Base-by-base conservation (phyloP, 108 stramenopile genomes). In the Epipyxis sp. region DNA sequence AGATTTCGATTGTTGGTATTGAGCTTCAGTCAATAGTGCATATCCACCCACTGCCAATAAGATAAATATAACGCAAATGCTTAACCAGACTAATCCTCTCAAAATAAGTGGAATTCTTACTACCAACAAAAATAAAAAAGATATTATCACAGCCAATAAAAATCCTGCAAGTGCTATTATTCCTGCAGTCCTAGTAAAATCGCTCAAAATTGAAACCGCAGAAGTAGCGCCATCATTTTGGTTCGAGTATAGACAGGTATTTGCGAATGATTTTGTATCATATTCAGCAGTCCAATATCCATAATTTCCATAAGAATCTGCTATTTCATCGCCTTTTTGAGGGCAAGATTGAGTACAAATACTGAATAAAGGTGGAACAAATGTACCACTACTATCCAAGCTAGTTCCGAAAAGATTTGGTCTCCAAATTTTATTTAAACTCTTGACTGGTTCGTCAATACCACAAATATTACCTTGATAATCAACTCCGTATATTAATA, bases 401-500 rank as follows among this genome's bases (percentile, higher is more conserved):
- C 20, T 50, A 20, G 6, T 50, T 50, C 46, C 46, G 20, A 13
- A 50, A 6, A 50, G 46, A 50, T 50, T 50, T 50, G 46, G 46
- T 6, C 6, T 13, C 6, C 6, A 6, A 50, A 6, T 6, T 20
- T 50, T 50, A 50, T 6, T 6, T 13, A 50, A 20, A 50, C 20
- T 57, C 62, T 86, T 62, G 25, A 86, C 83, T 1, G 20, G 59
- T 1, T 67, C n/a, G 43, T 83, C 81, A 13, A 86, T 71, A 57
- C 87, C 87, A 40, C 87, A 87, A 42, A 87, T 78, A 1, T 77
- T 32, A 0, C 86, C 86, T 13, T 77, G 27, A 68, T 87, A 86
- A 78, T 87, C 87, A 37, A 87, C 85, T n/a, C 86, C 87, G 45
- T 86, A 83, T 40, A 85, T 54, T 0, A 87, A 59, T 0, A 83